A percentile compares a stretch with the other conserved stretches of the same genome.
Conservation (phyloP, 805 yeast species). For the Candida stauntonica region DNA sequence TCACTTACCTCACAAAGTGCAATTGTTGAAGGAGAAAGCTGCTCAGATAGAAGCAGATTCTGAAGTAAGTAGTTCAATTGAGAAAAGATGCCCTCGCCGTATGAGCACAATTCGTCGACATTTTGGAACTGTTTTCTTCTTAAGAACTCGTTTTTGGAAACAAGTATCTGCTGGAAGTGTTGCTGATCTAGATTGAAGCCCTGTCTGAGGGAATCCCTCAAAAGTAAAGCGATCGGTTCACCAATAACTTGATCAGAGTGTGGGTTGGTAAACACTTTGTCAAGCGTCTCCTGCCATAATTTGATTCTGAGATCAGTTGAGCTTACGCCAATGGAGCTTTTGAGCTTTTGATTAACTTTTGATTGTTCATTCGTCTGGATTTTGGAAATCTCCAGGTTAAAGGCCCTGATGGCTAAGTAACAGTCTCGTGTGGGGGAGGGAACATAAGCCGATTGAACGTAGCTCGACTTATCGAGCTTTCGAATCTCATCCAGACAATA, state of each 20-base stretch:
- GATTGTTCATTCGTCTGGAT: conserved; percentile 30
- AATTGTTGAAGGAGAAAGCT: conserved; percentile 52
- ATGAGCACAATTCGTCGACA: conserved; percentile 59
- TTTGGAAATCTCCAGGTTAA: conserved; percentile 59
- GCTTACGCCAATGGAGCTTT: conserved; percentile 19
- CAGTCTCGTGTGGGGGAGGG: conserved; percentile 62
- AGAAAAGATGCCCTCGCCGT: conserved; percentile 76
- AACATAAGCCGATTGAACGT: conserved; percentile 60
- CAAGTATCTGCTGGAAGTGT: conserved; percentile 55
- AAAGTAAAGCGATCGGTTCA: conserved; percentile 61
- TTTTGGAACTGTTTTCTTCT: conserved; percentile 42
- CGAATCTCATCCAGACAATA: conserved; percentile 7
- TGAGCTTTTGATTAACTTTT: conserved; percentile 32
- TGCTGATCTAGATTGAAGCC: conserved; percentile 48
- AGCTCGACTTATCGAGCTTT: conserved; percentile 55
- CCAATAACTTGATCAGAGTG: conserved; percentile 37
- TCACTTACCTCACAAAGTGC: conserved; percentile 43
- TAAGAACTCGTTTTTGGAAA: conserved; percentile 52
- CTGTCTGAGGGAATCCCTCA: conserved; percentile 47
- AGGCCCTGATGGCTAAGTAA: conserved; percentile 58
- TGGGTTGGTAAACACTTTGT: conserved; percentile 39
- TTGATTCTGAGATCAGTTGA: conserved; percentile 49
- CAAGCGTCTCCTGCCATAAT: conserved; percentile 67
- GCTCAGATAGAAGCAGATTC: conserved; percentile 51
- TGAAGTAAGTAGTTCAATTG: conserved; percentile 68